Base-by-base conservation (phyloP, 768 basidiomycete genomes). In the Termitomyces sp. region DNA sequence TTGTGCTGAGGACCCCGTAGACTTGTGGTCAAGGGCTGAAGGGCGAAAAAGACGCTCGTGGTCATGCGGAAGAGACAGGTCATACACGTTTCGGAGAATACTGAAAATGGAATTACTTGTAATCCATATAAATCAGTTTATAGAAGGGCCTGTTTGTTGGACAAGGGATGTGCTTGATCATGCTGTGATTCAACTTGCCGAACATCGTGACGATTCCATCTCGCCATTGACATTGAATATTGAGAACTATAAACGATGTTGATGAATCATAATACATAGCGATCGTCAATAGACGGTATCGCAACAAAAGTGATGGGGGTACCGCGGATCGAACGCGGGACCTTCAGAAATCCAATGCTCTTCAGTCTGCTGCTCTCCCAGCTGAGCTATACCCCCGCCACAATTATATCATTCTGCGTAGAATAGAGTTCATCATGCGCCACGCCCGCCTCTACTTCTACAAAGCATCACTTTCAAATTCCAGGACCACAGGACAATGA, bases 21-120 rank as follows among this genome's bases (percentile, higher is more conserved):
- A 75, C 88, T 48, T 98, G 95, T 64, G 83, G 88, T 16, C 76
- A 84, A 62, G 94, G 91, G 0, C 72, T 98, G 60, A 95, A 88
- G 62, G 96, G 96, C 32, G 95, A 98, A 75, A 98, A 94, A 64
- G 94, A 86, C 56, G 96, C 96, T 1, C 82, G 91, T 33, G 80
- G 81, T 44, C 96, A 98, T 67, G 96, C 96, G 5, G 81, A 81
- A 63, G 76, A 84, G 69, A 97, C 94, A 0, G 93, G 95, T 0
- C 95, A 97, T 70, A 79, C 81, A 18, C 76, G 77, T 39, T 95
- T 95, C 61, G 91, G 91, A 58, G 93, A 93, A 66, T 94, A 86
- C 66, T 90, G 38, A 45, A 50, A 20, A 25, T 41, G n/a, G 51
- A 50, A 40, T n/a, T n/a, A 46, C 31, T 45, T 59, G 58, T 53